Evolutionary conservation across 2,329 filamentous ascomycete genomes (phyloP), one percentile per base, ranked within the genome.

Genomic region (Fusarium chuoi): DNA sequence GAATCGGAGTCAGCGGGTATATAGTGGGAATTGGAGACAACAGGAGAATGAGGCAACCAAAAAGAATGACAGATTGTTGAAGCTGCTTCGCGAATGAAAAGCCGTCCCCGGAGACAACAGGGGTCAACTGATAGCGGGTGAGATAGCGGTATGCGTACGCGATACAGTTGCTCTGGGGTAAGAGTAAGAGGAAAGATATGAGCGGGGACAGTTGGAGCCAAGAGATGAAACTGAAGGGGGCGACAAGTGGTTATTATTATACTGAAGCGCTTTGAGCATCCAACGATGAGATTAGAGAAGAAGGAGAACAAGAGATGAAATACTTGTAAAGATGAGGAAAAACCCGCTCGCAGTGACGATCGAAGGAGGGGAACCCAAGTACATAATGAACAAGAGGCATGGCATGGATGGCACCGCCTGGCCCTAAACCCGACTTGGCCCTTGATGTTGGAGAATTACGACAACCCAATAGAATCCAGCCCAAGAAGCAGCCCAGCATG

Each of bases 71-170:
- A 60, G 66, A 66, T 60, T 38, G 58, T 62, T 70, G 56, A 41
- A 72, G 71, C 61, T 65, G 60, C 44, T 68, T 70, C 62, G 36
- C 71, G 69, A 75, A 75, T 73, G 63, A 73, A 65, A 78, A 73
- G 65, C 54, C 44, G 42, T 38, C 22, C 42, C 33, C 11, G 24
- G 42, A 59, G 59, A 65, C 71, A 64, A 62, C 73, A 76, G 70
- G 67, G 74, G 45, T 74, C 67, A 48, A 66, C 62, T 78, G 76
- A 78, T 78, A 78, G 76, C 70, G 73, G 76, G 60, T 72, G 67
- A 75, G 76, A 78, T 78, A 78, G 76, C 76, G 76, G 71, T 77
- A 77, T 76, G 76, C 68, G 26, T 48, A 48, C 73, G 76, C 66
- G 67, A 77, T 67, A 73, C 74, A 69, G 73, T 68, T 69, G 74